phyloP scores from a whole-genome alignment of 2,329 filamentous ascomycete genomes.

The Harringtonia aguacate region DNA sequence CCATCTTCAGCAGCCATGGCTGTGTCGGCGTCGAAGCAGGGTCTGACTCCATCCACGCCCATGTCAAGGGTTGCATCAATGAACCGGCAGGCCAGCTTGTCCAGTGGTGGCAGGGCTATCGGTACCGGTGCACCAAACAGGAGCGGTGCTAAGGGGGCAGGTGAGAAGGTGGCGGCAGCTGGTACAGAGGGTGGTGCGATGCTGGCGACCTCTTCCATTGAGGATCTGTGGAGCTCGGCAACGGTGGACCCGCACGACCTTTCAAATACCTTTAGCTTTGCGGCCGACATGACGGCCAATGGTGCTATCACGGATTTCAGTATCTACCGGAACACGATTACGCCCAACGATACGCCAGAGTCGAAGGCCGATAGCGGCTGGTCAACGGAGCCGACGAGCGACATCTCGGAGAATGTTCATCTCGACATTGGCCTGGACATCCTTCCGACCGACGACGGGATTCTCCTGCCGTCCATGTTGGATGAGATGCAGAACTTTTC shows the following conservation, averaged over 20 bases:
- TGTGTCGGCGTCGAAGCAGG: conserved; percentile 33
- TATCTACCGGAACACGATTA: conserved; percentile 39
- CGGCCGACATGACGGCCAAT: conserved; percentile 28
- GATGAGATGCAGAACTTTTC: conserved; percentile 31
- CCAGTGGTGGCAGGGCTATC: conserved; percentile 26
- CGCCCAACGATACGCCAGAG: conserved; percentile 54
- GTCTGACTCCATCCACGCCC: conserved; percentile 32
- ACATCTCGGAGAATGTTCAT: conserved; percentile 43
- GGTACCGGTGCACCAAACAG: conserved; percentile 19
- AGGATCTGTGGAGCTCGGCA: conserved; percentile 22
- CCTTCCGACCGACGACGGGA: conserved; percentile 39
- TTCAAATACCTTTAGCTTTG: conserved; percentile 25
- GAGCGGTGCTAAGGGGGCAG: conserved; percentile 17
- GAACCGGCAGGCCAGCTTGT: conserved; percentile 36
- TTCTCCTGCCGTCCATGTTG: conserved; percentile 23
- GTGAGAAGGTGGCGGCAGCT: conserved; percentile 13
- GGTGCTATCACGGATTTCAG: conserved; percentile 42
- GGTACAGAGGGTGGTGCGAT: conserved; percentile 16
- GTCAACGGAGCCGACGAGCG: conserved; percentile 48
- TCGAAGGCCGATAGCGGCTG: conserved; percentile 49
- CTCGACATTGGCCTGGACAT: conserved; percentile 40
- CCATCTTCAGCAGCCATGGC: conserved; percentile 24
- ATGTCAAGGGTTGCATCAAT: conserved; percentile 41
- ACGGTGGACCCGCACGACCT: conserved; percentile 45
- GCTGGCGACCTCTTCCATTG: conserved; percentile 5